Evolutionary conservation across 306 rosid species (phyloP).

Genomic region (Cucumis melo): DNA sequence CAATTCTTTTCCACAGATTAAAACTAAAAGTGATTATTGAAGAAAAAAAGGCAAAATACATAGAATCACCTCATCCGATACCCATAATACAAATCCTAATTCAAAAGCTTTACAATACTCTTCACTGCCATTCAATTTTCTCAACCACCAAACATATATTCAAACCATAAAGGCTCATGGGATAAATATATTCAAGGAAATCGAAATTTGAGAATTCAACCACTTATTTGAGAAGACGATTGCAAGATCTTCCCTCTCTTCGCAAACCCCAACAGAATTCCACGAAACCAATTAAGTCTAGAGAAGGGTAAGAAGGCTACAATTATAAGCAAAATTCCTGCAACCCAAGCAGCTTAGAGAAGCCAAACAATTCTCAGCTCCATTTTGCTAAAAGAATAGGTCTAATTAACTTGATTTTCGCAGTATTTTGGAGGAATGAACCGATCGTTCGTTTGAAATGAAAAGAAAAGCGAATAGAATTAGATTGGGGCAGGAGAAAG

Average conservation of each 20-base stretch:
- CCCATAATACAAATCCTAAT: neutral
- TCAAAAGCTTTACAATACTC: neutral
- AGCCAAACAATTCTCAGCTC: slow-evolving; percentile 31
- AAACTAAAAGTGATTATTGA: neutral
- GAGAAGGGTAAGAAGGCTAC: slow-evolving; percentile 46
- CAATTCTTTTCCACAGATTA: neutral
- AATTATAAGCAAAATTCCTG: slow-evolving; percentile 44
- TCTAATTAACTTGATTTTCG: too few species aligned
- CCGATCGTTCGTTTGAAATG: neutral
- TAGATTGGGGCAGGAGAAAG: neutral
- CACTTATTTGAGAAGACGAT: slow-evolving; percentile 39
- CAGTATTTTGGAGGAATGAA: too few species aligned
- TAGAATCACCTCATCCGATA: neutral
- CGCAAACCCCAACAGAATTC: slow-evolving; percentile 28
- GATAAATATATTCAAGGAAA: neutral
- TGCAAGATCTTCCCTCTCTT: slow-evolving; percentile 63
- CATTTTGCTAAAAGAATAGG: too few species aligned
- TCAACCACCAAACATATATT: neutral
- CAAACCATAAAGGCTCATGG: neutral
- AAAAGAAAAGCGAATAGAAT: neutral
- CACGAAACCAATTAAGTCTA: slow-evolving; percentile 23
- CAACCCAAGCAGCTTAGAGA: slow-evolving; percentile 57
- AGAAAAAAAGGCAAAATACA: neutral
- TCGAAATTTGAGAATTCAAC: neutral
- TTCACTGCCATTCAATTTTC: neutral